Conservation (phyloP, 192 early-diverging fungal species). For the Powellomyces hirtus region DNA sequence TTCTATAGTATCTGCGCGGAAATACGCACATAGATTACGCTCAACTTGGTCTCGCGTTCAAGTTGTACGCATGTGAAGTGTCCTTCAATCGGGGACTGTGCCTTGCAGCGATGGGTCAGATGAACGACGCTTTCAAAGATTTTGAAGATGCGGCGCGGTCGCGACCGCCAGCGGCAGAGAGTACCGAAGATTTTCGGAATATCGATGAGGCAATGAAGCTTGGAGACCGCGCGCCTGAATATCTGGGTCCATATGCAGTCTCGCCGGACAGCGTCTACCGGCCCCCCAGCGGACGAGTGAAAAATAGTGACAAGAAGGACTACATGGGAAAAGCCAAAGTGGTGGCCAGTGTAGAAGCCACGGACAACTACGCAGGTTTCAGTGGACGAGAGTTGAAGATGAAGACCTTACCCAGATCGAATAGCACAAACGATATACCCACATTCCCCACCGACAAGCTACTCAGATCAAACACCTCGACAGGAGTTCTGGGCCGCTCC, state of each 20-base stretch:
- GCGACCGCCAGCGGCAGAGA: not conserved
- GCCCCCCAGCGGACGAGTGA: constrained; percentile 80
- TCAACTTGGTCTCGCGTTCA: constrained; percentile 89
- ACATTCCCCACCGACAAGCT: not conserved
- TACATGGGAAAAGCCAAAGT: constrained; percentile 80
- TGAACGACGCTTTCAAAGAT: constrained; percentile 68
- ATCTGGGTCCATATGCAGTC: constrained; percentile 48
- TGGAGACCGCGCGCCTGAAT: constrained; percentile 31
- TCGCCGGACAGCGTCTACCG: constrained; percentile 77
- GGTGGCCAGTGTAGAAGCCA: constrained; percentile 70
- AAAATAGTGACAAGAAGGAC: constrained; percentile 76
- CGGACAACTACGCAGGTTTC: constrained; percentile 65
- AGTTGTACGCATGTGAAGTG: constrained; percentile 85
- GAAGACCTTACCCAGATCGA: constrained; percentile 19
- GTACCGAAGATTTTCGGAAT: constrained; percentile 20
- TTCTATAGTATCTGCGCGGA: constrained; percentile 46
- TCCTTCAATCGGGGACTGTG: constrained; percentile 89
- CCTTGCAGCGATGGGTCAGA: constrained; percentile 71
- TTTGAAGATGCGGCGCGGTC: constrained; percentile 59
- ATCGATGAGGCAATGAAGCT: constrained; percentile 48
- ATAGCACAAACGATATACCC: constrained; percentile 3
- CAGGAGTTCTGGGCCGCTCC: not conserved
- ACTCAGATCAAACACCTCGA: not conserved
- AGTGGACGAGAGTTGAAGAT: constrained; percentile 49
- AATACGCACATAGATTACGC: constrained; percentile 92